A percentile compares a stretch with the other conserved stretches of the same genome.
These are phyloP conservation scores for Epichloe scottii DNA, from an alignment of 2,329 filamentous ascomycete species.

Conservation along the genomic window DNA sequence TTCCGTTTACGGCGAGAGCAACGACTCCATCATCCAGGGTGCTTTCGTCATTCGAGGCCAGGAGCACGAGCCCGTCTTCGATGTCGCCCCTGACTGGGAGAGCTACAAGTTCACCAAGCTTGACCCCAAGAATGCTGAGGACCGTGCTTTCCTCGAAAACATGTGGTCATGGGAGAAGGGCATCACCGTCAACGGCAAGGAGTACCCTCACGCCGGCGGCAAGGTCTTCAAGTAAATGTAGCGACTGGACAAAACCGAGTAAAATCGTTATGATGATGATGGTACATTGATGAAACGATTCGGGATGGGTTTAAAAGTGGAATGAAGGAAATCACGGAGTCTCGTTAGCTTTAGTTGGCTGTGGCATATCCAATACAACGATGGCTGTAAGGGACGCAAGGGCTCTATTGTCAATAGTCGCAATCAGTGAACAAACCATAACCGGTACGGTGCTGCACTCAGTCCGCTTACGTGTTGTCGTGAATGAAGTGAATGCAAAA, in stretches of 20 bases:
- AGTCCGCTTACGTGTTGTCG: no score
- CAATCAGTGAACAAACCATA: no score
- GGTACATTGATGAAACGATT: slow-evolving; percentile 18
- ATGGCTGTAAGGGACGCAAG: neutral
- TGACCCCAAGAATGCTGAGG: slow-evolving; percentile 72
- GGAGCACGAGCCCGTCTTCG: slow-evolving; percentile 74
- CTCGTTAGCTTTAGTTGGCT: neutral
- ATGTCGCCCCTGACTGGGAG: slow-evolving; percentile 95
- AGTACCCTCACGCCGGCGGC: slow-evolving; percentile 76
- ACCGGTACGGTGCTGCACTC: no score
- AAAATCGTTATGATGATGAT: slow-evolving; percentile 15
- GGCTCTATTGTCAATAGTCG: neutral
- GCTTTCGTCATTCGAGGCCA: slow-evolving; percentile 92
- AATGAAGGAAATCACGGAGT: slow-evolving; percentile 10
- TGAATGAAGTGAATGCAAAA: no score
- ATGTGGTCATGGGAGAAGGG: slow-evolving; percentile 91
- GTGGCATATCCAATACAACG: neutral
- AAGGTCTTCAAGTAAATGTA: slow-evolving; percentile 93
- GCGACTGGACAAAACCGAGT: neutral
- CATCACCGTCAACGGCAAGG: slow-evolving; percentile 69
- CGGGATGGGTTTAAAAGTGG: slow-evolving; percentile 9
- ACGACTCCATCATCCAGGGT: slow-evolving; percentile 83
- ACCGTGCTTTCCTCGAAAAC: slow-evolving; percentile 74
- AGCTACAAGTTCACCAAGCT: slow-evolving; percentile 96
- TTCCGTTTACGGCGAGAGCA: slow-evolving; percentile 80